A percentile compares a stretch with the other conserved stretches of the same genome.
These are phyloP conservation scores for Xylaria sp. DNA, from an alignment of 2,329 filamentous ascomycete genomes.

Conservation along the genomic window DNA sequence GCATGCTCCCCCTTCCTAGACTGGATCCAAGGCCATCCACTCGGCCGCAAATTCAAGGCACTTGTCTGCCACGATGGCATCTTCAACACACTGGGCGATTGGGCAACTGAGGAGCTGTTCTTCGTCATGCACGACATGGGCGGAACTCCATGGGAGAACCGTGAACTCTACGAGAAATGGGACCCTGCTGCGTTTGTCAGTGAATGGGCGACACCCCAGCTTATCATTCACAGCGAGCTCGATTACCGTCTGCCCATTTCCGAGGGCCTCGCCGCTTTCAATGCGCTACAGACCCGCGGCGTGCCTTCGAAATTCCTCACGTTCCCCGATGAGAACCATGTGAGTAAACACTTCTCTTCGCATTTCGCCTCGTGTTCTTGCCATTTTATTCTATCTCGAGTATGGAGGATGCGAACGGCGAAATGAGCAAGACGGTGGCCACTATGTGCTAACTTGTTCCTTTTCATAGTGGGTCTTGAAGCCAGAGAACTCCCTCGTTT, in stretches of 20 bases:
- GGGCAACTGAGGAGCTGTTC: constrained; percentile 75
- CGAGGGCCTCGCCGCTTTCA: constrained; percentile 87
- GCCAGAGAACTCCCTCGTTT: constrained; percentile 88
- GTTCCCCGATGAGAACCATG: constrained; percentile 80
- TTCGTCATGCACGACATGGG: constrained; percentile 76
- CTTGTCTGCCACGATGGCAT: constrained; percentile 90
- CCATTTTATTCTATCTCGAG: too few relatives aligned
- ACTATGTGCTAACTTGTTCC: constrained; percentile 17
- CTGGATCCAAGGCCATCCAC: constrained; percentile 89
- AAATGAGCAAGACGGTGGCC: not conserved
- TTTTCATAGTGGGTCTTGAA: constrained; percentile 81
- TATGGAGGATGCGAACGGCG: not conserved
- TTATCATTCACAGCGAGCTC: constrained; percentile 88
- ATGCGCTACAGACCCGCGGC: constrained; percentile 79
- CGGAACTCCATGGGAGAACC: constrained; percentile 70
- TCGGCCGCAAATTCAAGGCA: constrained; percentile 87
- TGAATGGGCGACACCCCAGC: constrained; percentile 86
- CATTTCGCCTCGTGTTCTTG: not conserved
- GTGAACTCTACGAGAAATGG: constrained; percentile 74
- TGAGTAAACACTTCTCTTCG: constrained; percentile 47
- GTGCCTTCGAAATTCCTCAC: constrained; percentile 82
- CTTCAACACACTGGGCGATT: constrained; percentile 76
- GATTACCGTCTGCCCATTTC: constrained; percentile 89
- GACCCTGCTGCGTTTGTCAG: constrained; percentile 72
- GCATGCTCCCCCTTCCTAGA: constrained; percentile 55